Percentiles rank a stretch among this genome's conserved stretches.
Conservation (phyloP, 805 yeast genomes). For the Starmera amethionina region DNA sequence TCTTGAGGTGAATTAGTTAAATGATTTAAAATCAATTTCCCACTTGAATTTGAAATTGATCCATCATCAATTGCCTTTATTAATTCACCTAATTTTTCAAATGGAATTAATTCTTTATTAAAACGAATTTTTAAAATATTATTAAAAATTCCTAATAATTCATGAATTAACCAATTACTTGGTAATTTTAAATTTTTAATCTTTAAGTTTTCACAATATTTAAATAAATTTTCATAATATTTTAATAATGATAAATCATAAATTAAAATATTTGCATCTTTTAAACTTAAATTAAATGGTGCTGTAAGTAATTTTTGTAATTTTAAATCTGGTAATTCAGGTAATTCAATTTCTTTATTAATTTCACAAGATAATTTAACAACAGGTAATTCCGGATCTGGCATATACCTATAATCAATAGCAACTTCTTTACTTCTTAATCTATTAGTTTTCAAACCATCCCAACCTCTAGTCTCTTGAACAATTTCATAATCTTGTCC, state of each 20-base stretch:
- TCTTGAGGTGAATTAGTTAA: constrained; percentile 41
- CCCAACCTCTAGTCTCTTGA: constrained; percentile 87
- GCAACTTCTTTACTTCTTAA: constrained; percentile 72
- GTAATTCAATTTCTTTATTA: constrained; percentile 36
- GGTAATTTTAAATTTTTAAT: constrained; percentile 29
- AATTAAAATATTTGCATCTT: constrained; percentile 67
- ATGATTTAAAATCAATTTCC: constrained; percentile 53
- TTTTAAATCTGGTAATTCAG: constrained; percentile 53
- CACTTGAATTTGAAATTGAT: constrained; percentile 55
- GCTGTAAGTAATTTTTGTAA: constrained; percentile 31
- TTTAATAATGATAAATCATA: constrained; percentile 38
- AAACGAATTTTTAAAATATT: constrained; percentile 32
- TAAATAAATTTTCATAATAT: constrained; percentile 41
- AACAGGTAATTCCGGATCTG: constrained; percentile 81
- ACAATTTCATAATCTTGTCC: constrained; percentile 23
- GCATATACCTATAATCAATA: constrained; percentile 86
- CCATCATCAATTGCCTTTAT: constrained; percentile 36
- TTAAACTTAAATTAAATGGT: constrained; percentile 51
- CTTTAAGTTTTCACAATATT: constrained; percentile 14
- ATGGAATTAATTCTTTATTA: constrained; percentile 23
- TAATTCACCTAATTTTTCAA: constrained; percentile 42
- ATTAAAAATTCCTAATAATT: constrained; percentile 59
- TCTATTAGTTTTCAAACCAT: constrained; percentile 58
- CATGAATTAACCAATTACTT: constrained; percentile 79
- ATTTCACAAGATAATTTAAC: constrained; percentile 37